Evolutionary conservation across 345 rosid genomes (phyloP), one percentile per base, ranked within the genome.

Genomic region (Melaleuca alternifolia): DNA sequence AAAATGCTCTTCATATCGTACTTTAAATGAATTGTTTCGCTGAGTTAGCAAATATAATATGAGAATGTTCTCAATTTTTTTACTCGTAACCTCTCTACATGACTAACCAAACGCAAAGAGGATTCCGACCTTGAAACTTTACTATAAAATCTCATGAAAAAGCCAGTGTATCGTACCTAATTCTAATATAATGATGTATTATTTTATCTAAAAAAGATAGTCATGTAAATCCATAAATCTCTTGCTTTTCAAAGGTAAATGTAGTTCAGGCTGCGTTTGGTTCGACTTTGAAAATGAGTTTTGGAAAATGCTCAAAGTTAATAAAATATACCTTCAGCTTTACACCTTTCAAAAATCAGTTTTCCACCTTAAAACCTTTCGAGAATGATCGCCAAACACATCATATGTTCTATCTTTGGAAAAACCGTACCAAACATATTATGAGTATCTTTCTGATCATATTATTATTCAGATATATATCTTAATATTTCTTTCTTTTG

Each of bases 1-100:
- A 18, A 53, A 53, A 8, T 20, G 56, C 20, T 46, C 48, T 33
- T 71, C 16, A 4, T 71, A 11, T 18, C 16, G 23, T 71, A 14
- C 41, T 30, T 30, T 28, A 30, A 0, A 62, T 28, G 9, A 14
- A 30, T 14, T 8, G 12, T 20, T 71, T 18, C 0, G 0, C 2
- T 1, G 3, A 71, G 79, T 33, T 9, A 18, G 16, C 79, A 8
- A 71, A 9, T 15, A 30, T 18, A 18, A 71, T 46, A 8, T 4
- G 48, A 18, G 12, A 0, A 65, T 1, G 10, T 61, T 28, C 37
- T 61, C 10, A 3, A 3, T 11, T 1, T 12, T 59, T 13, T 59
- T 1, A 57, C 11, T 7, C 5, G 7, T 30, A 65, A 20, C 0
- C 28, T 62, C 44, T 30, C 6, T 2, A 0, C 8, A 16, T 16